phyloP scores from a whole-genome alignment of 2,329 filamentous ascomycete species.

The Zopfia rhizophila region DNA sequence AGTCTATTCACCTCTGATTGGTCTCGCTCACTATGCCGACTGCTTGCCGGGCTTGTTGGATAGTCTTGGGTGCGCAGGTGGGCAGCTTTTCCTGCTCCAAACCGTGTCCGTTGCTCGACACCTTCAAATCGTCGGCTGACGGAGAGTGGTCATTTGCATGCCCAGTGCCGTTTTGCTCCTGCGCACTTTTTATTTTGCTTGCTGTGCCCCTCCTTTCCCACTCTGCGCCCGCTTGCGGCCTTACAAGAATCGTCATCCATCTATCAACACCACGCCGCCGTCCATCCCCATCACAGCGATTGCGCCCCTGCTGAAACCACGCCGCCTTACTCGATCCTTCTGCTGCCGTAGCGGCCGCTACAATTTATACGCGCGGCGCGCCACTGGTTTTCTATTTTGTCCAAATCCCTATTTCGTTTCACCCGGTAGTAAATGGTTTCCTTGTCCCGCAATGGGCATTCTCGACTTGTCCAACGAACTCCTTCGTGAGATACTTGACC shows the following conservation, averaged over 20 bases:
- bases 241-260: conserved; percentile 32
- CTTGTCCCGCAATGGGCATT: conserved; percentile 45
- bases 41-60: conserved; percentile 25
- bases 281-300: conserved; percentile 34
- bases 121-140: conserved; percentile 51
- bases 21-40: neutral
- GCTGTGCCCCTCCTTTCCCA: conserved; percentile 42
- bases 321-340: conserved; percentile 38
- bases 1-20: conserved; percentile 7
- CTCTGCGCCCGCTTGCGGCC: conserved; percentile 29
- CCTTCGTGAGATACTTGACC: conserved; percentile 61
- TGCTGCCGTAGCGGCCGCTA: conserved; percentile 15
- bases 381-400: conserved; percentile 9
- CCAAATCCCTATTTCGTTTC: conserved; percentile 1
- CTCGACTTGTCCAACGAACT: conserved; percentile 61
- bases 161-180: conserved; percentile 33
- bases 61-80: conserved; percentile 26
- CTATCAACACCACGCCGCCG: conserved; percentile 39
- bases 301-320: conserved; percentile 36
- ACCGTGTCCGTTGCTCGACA: conserved; percentile 43
- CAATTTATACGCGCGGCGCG: neutral
- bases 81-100: conserved; percentile 35
- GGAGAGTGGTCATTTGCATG: conserved; percentile 43
- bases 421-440: conserved; percentile 40
- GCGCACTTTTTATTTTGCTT: conserved; percentile 37